A percentile compares a stretch with the other conserved stretches of the same genome.
Evolutionary conservation across 306 rosid species (phyloP).

Genomic region (Prunus kanzakura): DNA sequence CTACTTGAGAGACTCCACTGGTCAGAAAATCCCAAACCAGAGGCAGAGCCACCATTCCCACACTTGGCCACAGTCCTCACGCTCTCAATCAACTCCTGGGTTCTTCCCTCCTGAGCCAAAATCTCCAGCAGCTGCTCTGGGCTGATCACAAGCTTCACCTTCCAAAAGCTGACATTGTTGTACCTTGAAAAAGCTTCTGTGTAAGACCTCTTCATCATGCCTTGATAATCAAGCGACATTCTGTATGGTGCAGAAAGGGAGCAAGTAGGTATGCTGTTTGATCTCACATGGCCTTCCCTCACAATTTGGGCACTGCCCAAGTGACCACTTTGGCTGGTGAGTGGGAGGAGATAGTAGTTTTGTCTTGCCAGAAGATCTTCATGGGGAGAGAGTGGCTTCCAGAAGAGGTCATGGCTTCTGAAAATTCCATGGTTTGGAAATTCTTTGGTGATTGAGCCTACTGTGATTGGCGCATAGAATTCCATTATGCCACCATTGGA

Average conservation of each 20-base stretch:
- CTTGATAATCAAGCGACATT: constrained; percentile 63
- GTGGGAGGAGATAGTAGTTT: constrained; percentile 68
- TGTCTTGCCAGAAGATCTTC: constrained; percentile 60
- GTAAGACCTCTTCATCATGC: constrained; percentile 52
- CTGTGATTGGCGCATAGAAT: constrained; percentile 56
- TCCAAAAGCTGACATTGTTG: constrained; percentile 60
- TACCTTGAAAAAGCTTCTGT: constrained; percentile 44
- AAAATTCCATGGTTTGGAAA: constrained; percentile 69
- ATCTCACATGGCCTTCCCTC: constrained; percentile 67
- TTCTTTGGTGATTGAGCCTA: constrained; percentile 54
- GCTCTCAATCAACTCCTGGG: constrained; percentile 72
- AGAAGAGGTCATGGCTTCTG: constrained; percentile 69
- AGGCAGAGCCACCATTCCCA: constrained; percentile 33
- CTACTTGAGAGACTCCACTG: constrained; percentile 67
- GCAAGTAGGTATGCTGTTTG: constrained; percentile 51
- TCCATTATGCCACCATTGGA: constrained; percentile 90
- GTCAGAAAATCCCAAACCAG: constrained; percentile 55
- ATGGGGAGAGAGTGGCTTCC: constrained; percentile 57
- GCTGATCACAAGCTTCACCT: constrained; percentile 73
- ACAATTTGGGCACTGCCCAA: constrained; percentile 16
- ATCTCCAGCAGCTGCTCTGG: constrained; percentile 67
- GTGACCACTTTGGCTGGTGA: constrained; percentile 13
- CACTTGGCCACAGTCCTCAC: constrained; percentile 79
- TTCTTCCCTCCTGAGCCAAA: constrained; percentile 61
- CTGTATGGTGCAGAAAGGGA: constrained; percentile 44